phyloP scores from a whole-genome alignment of 768 basidiomycete genomes.

The Mycena alexandri region DNA sequence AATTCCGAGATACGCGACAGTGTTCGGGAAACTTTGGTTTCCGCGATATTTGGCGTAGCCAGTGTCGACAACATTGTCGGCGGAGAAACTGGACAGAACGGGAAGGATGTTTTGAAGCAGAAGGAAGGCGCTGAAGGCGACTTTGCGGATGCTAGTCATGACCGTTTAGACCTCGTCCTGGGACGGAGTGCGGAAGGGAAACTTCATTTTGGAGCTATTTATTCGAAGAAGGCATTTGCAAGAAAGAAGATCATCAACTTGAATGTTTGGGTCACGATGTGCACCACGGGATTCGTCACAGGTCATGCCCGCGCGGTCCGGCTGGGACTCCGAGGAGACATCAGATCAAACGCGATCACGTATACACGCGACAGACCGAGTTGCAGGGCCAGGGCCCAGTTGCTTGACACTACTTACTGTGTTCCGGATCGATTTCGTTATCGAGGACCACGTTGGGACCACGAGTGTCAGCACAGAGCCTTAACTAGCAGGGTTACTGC shows the following conservation, averaged over 20 bases:
- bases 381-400: too few species aligned
- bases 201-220: background rate
- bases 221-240: too few species aligned
- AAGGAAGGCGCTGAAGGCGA: background rate
- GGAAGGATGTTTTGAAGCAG: slow-evolving; percentile 3
- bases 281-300: too few species aligned
- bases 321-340: too few species aligned
- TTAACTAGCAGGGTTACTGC: too few species aligned
- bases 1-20: slow-evolving; percentile 69
- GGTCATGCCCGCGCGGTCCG: too few species aligned
- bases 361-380: too few species aligned
- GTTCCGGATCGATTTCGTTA: background rate
- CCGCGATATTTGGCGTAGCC: slow-evolving; percentile 73
- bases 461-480: too few species aligned
- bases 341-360: too few species aligned
- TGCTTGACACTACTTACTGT: background rate
- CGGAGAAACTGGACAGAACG: slow-evolving; percentile 3
- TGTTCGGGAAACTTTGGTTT: slow-evolving; percentile 63
- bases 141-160: slow-evolving; percentile 2
- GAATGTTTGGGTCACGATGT: too few species aligned
- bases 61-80: slow-evolving; percentile 58
- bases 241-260: too few species aligned
- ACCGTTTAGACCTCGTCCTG: background rate
- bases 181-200: background rate
- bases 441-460: background rate